Evolutionary conservation across 1,139 yeast species (phyloP), one percentile per base, ranked within the genome.

Genomic region (Magnusiomyces suaveolens): DNA sequence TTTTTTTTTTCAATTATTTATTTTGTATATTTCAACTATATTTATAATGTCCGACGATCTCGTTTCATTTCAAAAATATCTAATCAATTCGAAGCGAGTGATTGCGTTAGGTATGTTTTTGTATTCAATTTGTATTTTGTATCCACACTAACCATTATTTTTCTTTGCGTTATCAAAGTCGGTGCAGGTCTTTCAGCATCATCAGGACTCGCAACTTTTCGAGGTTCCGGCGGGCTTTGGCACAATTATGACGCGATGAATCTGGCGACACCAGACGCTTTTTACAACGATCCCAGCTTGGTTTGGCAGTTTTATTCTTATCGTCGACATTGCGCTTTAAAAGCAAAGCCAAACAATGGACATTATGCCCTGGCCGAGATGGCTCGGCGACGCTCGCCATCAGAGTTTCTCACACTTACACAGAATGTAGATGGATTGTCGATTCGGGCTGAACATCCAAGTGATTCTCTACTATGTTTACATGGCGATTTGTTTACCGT

Each of bases 301-400:
- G 96, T 88, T 2, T 88, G 96, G 96, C 92, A 86, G 64, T 88
- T 85, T 63, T 87, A 88, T 66, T 76, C 89, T 6, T 80, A 82
- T 69, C 72, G 95, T 57, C 68, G 96, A 52, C 75, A 73, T 54
- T 73, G 73, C 48, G 90, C 95, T 0, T 70, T 87, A 53, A 68
- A 70, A 50, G 89, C 92, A 0, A 68, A 67, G 48, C 96, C 96
- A 0, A 87, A 87, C 62, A 67, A 65, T 20, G 96, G 92, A 0
- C 96, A 88, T 64, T 65, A 65, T 52, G 85, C 90, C 2, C 69
- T 88, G 53, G 83, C 90, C 0, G 75, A 75, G 64, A 70, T 87
- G 51, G 74, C 81, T 1, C 64, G 67, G 46, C 64, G 73, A 50
- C 63, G 60, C 50, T 61, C 65, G 53, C 10, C 41, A 16, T 59